These are phyloP conservation scores for Fusarium irregulare DNA, from an alignment of 2,329 filamentous ascomycete genomes.

Conservation along the genomic window DNA sequence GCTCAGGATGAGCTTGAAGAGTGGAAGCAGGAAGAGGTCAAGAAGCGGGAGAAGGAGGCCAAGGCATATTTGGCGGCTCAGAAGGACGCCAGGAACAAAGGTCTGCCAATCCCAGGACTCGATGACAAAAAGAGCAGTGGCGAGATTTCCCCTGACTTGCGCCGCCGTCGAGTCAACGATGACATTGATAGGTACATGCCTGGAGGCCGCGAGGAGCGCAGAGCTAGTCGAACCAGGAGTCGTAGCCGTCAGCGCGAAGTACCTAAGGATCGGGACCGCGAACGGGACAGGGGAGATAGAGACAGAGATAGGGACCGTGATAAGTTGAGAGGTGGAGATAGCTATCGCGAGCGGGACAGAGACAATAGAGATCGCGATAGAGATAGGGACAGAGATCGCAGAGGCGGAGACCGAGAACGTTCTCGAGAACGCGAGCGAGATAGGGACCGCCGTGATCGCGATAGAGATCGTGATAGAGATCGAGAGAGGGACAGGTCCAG, in stretches of 20 bases:
- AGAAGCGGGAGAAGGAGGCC: constrained; percentile 71
- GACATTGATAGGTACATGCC: constrained; percentile 61
- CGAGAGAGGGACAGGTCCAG: constrained; percentile 36
- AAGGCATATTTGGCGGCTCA: constrained; percentile 73
- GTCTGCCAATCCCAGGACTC: constrained; percentile 67
- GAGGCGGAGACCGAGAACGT: constrained; percentile 51
- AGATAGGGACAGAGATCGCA: constrained; percentile 47
- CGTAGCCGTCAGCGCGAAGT: constrained; percentile 50
- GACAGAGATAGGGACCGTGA: constrained; percentile 46
- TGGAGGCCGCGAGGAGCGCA: constrained; percentile 56
- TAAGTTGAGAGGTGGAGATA: constrained; percentile 40
- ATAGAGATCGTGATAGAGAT: constrained; percentile 23
- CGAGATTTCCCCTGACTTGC: constrained; percentile 59
- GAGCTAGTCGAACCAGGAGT: constrained; percentile 52
- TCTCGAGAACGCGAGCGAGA: constrained; percentile 49
- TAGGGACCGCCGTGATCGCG: constrained; percentile 46
- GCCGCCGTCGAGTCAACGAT: constrained; percentile 43
- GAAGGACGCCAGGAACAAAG: constrained; percentile 69
- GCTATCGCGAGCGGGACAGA: constrained; percentile 35
- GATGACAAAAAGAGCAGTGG: constrained; percentile 62
- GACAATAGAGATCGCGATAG: constrained; percentile 45
- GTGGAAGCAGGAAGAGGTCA: constrained; percentile 71
- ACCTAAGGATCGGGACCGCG: constrained; percentile 51
- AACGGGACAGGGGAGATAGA: constrained; percentile 40
- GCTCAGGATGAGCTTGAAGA: constrained; percentile 64